phyloP scores from a whole-genome alignment of 2,329 filamentous ascomycete genomes.

The Microcyclospora tardicrescens region DNA sequence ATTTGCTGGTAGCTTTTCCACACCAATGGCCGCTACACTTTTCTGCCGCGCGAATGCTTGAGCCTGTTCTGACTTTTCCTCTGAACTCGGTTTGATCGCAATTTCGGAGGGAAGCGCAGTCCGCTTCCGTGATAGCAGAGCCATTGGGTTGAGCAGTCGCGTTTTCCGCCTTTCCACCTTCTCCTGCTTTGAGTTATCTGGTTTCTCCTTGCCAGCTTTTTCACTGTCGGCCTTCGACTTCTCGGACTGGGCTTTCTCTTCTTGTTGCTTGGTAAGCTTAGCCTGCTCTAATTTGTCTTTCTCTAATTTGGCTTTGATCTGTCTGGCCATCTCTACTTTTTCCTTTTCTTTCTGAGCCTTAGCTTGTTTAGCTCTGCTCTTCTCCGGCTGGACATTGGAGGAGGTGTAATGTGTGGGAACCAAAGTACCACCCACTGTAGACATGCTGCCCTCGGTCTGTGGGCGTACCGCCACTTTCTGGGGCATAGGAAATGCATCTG shows the following conservation, averaged over 20 bases:
- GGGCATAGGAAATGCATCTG: slow-evolving; percentile 19
- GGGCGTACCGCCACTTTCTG: slow-evolving; percentile 21
- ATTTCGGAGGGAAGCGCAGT: slow-evolving; percentile 20
- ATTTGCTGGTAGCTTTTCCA: slow-evolving; percentile 41
- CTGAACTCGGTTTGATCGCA: slow-evolving; percentile 3
- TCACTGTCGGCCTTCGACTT: background rate
- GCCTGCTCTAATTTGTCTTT: slow-evolving; percentile 30
- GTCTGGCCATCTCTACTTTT: no score
- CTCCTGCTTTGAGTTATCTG: background rate
- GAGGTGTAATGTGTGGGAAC: slow-evolving; percentile 22
- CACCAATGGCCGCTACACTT: slow-evolving; percentile 39
- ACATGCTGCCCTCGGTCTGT: slow-evolving; percentile 15
- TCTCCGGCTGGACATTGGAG: background rate
- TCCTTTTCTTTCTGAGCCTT: slow-evolving; percentile 1
- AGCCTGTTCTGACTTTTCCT: slow-evolving; percentile 14
- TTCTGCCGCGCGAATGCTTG: slow-evolving; percentile 35
- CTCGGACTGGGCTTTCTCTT: background rate
- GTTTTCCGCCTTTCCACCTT: slow-evolving; percentile 33
- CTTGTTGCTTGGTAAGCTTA: no score
- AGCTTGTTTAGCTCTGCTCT: slow-evolving; percentile 3
- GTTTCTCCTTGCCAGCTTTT: background rate
- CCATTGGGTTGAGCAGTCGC: slow-evolving; percentile 46
- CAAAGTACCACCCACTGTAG: slow-evolving; percentile 23
- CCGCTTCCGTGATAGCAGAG: slow-evolving; percentile 44
- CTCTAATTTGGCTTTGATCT: slow-evolving; percentile 4